phyloP scores from a whole-genome alignment of 2,329 filamentous ascomycete species.

The Gaeumannomyces tritici region DNA sequence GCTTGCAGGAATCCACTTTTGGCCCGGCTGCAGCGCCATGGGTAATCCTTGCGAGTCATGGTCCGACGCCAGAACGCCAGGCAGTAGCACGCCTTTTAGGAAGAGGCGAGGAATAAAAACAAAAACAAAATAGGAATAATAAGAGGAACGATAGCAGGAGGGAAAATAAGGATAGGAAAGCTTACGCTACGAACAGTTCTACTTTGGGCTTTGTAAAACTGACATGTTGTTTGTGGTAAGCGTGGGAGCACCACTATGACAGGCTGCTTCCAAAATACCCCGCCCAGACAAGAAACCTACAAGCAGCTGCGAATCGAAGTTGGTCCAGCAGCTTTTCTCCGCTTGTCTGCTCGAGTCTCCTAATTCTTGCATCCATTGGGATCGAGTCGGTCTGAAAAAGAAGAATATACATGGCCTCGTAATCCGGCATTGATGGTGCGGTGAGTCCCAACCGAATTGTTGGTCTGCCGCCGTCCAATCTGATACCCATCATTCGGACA shows the following conservation, averaged over 20 bases:
- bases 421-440: not conserved
- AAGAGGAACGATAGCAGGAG: no score
- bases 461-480: not conserved
- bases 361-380: not conserved
- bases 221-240: no score
- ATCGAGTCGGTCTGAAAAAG: not conserved
- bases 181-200: no score
- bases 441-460: not conserved
- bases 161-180: no score
- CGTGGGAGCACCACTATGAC: not conserved
- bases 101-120: no score
- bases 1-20: not conserved
- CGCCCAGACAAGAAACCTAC: no score
- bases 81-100: no score
- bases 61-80: no score
- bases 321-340: not conserved
- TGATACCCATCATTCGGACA: not conserved
- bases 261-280: no score
- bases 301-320: not conserved
- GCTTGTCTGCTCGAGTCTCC: not conserved
- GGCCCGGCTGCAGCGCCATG: slow-evolving; percentile 3
- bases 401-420: not conserved
- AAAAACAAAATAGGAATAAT: no score
- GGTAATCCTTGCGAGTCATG: not conserved
- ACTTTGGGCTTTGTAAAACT: no score